These are phyloP conservation scores for Myriosclerotinia duriaeana DNA, from an alignment of 2,329 filamentous ascomycete species.

Conservation along the genomic window DNA sequence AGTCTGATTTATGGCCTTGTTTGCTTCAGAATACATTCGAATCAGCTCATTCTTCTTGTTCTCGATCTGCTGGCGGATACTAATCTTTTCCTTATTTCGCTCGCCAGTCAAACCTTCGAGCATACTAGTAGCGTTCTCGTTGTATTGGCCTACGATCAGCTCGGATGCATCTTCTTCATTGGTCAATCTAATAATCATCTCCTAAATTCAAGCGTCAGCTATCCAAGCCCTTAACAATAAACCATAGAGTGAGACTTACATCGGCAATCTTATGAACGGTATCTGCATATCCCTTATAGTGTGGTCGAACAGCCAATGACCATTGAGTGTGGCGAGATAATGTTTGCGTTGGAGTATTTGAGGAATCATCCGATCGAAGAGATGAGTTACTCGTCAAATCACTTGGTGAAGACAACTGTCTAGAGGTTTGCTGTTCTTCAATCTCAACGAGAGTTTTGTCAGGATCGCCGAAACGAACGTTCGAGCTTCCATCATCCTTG, in stretches of 20 bases:
- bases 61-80: slow-evolving; percentile 27
- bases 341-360: slow-evolving; percentile 28
- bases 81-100: slow-evolving; percentile 28
- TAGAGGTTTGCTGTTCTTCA: not conserved
- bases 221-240: not conserved
- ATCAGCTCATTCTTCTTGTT: slow-evolving; percentile 32
- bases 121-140: slow-evolving; percentile 35
- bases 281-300: slow-evolving; percentile 35
- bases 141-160: slow-evolving; percentile 37
- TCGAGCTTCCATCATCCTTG: slow-evolving; percentile 12
- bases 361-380: slow-evolving; percentile 22
- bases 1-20: slow-evolving; percentile 25
- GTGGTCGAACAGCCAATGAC: slow-evolving; percentile 37
- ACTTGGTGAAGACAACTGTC: slow-evolving; percentile 16
- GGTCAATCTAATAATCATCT: slow-evolving; percentile 36
- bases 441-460: slow-evolving; percentile 32
- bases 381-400: slow-evolving; percentile 3
- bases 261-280: slow-evolving; percentile 38
- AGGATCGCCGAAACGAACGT: slow-evolving; percentile 10
- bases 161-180: slow-evolving; percentile 38
- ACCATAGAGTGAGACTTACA: slow-evolving; percentile 30
- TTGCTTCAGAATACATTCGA: slow-evolving; percentile 30
- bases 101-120: slow-evolving; percentile 29
- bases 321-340: slow-evolving; percentile 28
- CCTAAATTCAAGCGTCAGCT: slow-evolving; percentile 34